phyloP scores from a whole-genome alignment of 2,329 filamentous ascomycete genomes.

The Penicillium psychrosexuale region DNA sequence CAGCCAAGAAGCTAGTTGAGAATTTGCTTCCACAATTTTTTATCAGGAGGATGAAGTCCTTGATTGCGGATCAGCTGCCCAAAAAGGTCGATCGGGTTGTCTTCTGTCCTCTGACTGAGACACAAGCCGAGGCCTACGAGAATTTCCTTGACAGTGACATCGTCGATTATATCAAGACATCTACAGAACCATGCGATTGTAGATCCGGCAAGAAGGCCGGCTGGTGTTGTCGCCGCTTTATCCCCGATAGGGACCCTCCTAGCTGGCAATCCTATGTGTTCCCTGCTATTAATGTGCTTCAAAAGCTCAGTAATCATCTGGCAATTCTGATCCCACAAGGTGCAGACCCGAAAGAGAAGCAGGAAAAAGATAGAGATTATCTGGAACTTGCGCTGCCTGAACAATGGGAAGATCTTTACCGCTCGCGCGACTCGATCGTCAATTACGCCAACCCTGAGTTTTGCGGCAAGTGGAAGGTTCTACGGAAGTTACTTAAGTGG shows the following conservation, averaged over 20 bases:
- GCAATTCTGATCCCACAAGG: conserved; percentile 73
- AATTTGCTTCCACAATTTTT: conserved; percentile 90
- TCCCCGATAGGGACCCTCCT: conserved; percentile 55
- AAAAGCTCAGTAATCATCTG: conserved; percentile 91
- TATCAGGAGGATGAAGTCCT: conserved; percentile 82
- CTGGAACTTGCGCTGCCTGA: conserved; percentile 73
- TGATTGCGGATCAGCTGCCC: conserved; percentile 88
- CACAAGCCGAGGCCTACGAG: conserved; percentile 78
- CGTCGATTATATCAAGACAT: conserved; percentile 64
- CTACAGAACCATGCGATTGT: conserved; percentile 68
- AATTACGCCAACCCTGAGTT: conserved; percentile 84
- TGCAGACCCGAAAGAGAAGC: conserved; percentile 66
- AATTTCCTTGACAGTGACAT: conserved; percentile 72
- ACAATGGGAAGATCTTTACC: conserved; percentile 70
- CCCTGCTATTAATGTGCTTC: conserved; percentile 74
- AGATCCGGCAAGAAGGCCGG: conserved; percentile 67
- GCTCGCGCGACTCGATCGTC: conserved; percentile 71
- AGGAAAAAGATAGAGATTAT: conserved; percentile 70
- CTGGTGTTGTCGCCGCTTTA: conserved; percentile 69
- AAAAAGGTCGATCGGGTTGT: conserved; percentile 94
- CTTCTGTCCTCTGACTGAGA: conserved; percentile 84
- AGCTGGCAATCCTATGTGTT: conserved; percentile 79
- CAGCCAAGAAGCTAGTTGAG: conserved; percentile 77
- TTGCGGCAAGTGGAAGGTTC: conserved; percentile 93
- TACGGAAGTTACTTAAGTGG: conserved; percentile 80